Evolutionary conservation across 2,329 filamentous ascomycete species (phyloP).

Genomic region (Calonectria multiphialidica): DNA sequence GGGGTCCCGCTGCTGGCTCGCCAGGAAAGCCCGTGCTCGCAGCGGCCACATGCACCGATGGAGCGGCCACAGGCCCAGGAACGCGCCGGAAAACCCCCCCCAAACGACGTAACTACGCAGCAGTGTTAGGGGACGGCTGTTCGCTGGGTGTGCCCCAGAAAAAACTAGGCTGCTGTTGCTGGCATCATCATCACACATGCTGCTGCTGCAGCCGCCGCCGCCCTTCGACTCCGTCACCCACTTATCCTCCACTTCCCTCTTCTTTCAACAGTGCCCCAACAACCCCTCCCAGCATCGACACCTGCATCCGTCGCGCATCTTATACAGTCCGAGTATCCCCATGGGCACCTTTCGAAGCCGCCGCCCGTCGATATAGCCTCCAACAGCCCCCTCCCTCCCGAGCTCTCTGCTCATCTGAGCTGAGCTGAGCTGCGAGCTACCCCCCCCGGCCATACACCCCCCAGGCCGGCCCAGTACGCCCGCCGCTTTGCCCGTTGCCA

Average conservation of each 20-base stretch:
- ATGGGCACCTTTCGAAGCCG: slow-evolving; percentile 33
- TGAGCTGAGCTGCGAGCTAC: slow-evolving; percentile 38
- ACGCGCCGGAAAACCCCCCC: neutral
- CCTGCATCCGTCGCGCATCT: neutral
- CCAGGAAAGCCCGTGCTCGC: neutral
- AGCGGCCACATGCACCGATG: slow-evolving; percentile 11
- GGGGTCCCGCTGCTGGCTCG: slow-evolving; percentile 23
- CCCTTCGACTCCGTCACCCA: slow-evolving; percentile 8
- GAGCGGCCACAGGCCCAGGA: neutral
- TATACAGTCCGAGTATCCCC: slow-evolving; percentile 8
- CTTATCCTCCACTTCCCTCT: slow-evolving; percentile 13
- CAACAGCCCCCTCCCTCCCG: neutral
- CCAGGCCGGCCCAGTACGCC: slow-evolving; percentile 28
- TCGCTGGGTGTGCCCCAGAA: neutral
- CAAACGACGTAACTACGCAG: neutral
- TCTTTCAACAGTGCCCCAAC: slow-evolving; percentile 9
- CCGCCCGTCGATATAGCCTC: slow-evolving; percentile 34
- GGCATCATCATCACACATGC: slow-evolving; percentile 42
- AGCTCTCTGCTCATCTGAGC: slow-evolving; percentile 28
- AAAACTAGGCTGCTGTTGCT: slow-evolving; percentile 43
- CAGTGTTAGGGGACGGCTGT: neutral
- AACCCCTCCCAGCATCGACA: slow-evolving; percentile 5
- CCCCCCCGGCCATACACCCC: slow-evolving; percentile 29
- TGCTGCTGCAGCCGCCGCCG: slow-evolving; percentile 1
- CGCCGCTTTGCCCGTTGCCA: slow-evolving; percentile 23